Evolutionary conservation across 805 yeast genomes (phyloP), one percentile per base, ranked within the genome.

Genomic region (Lipomyces sp.): DNA sequence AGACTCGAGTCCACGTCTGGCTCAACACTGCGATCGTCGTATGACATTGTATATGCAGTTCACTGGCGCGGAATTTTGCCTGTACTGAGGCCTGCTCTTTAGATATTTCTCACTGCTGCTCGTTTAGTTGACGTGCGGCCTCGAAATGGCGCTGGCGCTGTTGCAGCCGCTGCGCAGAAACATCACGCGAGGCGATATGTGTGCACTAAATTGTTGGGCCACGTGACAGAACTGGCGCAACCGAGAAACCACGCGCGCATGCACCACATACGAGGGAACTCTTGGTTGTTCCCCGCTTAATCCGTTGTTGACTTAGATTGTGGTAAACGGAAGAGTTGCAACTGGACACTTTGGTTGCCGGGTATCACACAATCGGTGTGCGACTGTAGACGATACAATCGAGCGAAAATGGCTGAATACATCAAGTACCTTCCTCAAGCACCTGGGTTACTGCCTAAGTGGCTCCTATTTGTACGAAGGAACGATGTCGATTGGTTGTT

Each of bases 371-470:
- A 6, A 24, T 42, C 48, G 29, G 1, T 7, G 24, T 42, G 4
- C 0, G 5, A 15, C 10, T 29, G 34, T 24, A 29, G 29, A 29
- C 33, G 10, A 18, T 51, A 29, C 7, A 15, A 51, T 10, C 30
- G 13, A 51, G 24, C 24, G 1, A 24, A 24, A 51, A 66, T 66
- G 69, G 60, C 57, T 45, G 61, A 51, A 24, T 42, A 79, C 48
- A 76, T 80, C 7, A 37, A 54, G 34, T 62, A 80, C 54, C 76
- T 80, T 6, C 85, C 87, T 57, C 72, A 76, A 34, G 65, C 80
- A 1, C 84, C 86, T 7, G 92, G 92, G 10, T 74, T 82, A 57
- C 78, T 90, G 59, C 94, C 95, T 58, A 88, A 88, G 79, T 90
- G 96, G 91, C 81, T 88, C 53, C 79, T 90, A 53, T 87, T 91